Conservation (phyloP, 345 rosid species). For the Acer saccharum region DNA sequence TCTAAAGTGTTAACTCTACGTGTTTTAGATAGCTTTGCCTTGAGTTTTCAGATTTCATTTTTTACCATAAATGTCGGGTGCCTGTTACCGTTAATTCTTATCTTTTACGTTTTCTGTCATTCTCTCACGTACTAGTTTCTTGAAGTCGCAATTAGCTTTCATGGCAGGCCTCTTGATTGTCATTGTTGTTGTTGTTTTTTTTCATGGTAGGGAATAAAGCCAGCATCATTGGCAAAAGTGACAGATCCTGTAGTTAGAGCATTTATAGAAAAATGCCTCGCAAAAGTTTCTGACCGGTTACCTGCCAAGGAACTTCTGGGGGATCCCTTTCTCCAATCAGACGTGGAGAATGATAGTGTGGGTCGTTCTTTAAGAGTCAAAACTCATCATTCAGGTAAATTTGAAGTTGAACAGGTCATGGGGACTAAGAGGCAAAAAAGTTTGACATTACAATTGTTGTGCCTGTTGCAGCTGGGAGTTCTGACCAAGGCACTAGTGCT, state of each 20-base stretch:
- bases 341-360: conserved; percentile 51
- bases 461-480: conserved; percentile 42
- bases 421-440: conserved; percentile 5
- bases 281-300: conserved; percentile 70
- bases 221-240: conserved; percentile 88
- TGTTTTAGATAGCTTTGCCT: too few species aligned
- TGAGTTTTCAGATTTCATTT: background rate
- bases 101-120: background rate
- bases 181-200: background rate
- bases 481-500: conserved; percentile 23
- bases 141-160: background rate
- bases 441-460: conserved; percentile 14
- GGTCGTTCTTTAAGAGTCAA: conserved; percentile 35
- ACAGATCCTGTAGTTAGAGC: conserved; percentile 57
- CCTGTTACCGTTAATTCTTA: background rate
- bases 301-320: conserved; percentile 81
- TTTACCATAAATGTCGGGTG: background rate
- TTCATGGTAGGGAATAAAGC: conserved; percentile 77
- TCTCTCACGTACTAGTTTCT: background rate
- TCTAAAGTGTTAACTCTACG: too few species aligned
- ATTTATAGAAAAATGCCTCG: conserved; percentile 91
- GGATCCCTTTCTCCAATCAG: conserved; percentile 79
- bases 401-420: background rate
- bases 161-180: conserved; percentile 10
- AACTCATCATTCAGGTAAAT: conserved; percentile 41